Conservation (phyloP, 345 rosid genomes). For the Acer saccharum region DNA sequence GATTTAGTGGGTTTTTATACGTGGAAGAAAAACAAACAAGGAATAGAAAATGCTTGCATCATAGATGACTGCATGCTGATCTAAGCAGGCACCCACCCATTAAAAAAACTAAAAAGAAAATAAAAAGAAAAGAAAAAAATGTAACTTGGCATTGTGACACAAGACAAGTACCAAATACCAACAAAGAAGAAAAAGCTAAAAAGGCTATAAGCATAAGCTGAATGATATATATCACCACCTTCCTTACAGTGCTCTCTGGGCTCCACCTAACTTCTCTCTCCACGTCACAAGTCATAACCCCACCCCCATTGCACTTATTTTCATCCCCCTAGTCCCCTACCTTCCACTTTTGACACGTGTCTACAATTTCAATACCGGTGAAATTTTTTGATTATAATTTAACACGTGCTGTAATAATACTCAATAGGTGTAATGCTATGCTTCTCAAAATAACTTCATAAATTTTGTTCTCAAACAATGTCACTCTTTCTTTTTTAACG, state of each 20-base stretch:
- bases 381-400: too few relatives aligned
- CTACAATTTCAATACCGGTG: too few relatives aligned
- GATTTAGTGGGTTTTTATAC: too few relatives aligned
- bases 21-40: too few relatives aligned
- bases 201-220: slow-evolving; percentile 19
- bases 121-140: neutral
- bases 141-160: slow-evolving; percentile 47
- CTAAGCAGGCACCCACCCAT: slow-evolving; percentile 74
- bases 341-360: neutral
- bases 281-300: neutral
- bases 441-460: too few relatives aligned
- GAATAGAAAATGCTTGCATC: slow-evolving; percentile 57
- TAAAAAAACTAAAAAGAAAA: neutral
- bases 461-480: too few relatives aligned
- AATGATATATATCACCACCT: too few relatives aligned
- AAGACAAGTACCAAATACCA: slow-evolving; percentile 54
- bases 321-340: neutral
- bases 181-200: slow-evolving; percentile 28
- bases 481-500: too few relatives aligned
- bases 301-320: neutral
- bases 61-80: slow-evolving; percentile 68
- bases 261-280: slow-evolving; percentile 35
- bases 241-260: slow-evolving; percentile 42
- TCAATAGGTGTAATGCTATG: too few relatives aligned
- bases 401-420: too few relatives aligned